A percentile compares a stretch with the other conserved stretches of the same genome.
Evolutionary conservation across 768 basidiomycete species (phyloP).

Genomic region (Mrakia gelida): DNA sequence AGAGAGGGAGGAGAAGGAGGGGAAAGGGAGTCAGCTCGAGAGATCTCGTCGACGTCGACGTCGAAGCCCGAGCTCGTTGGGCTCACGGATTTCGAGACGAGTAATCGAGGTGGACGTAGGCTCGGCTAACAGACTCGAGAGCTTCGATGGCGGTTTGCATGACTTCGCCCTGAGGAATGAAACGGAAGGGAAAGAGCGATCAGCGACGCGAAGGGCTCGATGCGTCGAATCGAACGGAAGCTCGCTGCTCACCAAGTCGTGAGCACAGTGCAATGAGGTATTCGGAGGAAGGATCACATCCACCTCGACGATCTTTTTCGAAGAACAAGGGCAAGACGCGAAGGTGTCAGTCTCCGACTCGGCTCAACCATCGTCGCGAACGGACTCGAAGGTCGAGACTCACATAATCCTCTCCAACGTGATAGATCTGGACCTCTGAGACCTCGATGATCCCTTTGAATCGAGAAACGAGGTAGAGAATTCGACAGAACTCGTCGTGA

Average conservation of each 20-base stretch:
- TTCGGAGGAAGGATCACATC: slow-evolving; percentile 30
- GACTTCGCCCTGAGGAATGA: slow-evolving; percentile 10
- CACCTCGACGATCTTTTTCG: slow-evolving; percentile 5
- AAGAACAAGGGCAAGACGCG: neutral
- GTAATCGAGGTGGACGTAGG: slow-evolving; percentile 29
- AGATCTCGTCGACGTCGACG: no score
- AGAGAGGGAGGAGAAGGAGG: neutral
- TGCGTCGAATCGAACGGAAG: neutral
- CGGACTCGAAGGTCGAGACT: neutral
- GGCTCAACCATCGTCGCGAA: no score
- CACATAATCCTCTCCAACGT: slow-evolving; percentile 27
- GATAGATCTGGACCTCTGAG: slow-evolving; percentile 21
- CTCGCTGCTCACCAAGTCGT: slow-evolving; percentile 18
- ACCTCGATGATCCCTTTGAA: slow-evolving; percentile 22
- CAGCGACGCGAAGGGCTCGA: neutral
- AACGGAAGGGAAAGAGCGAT: neutral
- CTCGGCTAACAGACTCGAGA: slow-evolving; percentile 10
- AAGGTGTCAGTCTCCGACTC: neutral
- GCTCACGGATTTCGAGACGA: neutral
- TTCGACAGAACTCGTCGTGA: slow-evolving; percentile 12
- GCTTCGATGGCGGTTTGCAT: slow-evolving; percentile 29
- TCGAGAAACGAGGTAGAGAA: slow-evolving; percentile 28
- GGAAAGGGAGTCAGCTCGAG: neutral
- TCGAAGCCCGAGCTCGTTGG: neutral
- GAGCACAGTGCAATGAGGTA: slow-evolving; percentile 24